Evolutionary conservation across 176 grass and related monocot genomes (phyloP).

Genomic region (Olyra latifolia): DNA sequence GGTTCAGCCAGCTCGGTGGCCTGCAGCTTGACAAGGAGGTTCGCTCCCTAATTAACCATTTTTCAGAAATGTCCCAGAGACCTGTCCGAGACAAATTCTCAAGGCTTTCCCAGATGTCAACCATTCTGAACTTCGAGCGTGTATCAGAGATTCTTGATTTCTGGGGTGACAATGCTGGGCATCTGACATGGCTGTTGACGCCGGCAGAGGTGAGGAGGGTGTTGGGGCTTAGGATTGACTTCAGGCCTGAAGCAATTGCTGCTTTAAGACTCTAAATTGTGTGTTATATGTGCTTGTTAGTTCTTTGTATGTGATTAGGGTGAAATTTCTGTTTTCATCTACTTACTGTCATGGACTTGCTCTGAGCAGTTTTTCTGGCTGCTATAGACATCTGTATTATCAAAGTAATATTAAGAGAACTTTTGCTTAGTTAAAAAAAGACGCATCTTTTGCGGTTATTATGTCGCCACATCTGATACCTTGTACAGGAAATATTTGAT

Average conservation of each 20-base stretch:
- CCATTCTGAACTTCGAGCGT: slow-evolving; percentile 88
- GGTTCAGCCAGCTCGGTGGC: slow-evolving; percentile 91
- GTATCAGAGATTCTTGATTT: slow-evolving; percentile 97
- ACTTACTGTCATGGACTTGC: background rate
- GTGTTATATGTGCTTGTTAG: slow-evolving; percentile 12
- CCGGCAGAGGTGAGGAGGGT: slow-evolving; percentile 87
- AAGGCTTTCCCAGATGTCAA: slow-evolving; percentile 86
- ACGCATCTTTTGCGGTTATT: background rate
- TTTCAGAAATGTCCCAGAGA: slow-evolving; percentile 86
- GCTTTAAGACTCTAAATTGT: slow-evolving; percentile 71
- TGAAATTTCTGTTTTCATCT: background rate
- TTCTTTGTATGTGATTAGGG: slow-evolving; percentile 27
- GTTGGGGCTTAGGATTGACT: slow-evolving; percentile 81
- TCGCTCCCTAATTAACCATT: slow-evolving; percentile 86
- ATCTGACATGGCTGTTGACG: slow-evolving; percentile 92
- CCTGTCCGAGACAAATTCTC: slow-evolving; percentile 94
- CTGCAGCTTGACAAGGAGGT: slow-evolving; percentile 91
- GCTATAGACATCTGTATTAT: background rate
- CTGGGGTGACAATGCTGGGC: slow-evolving; percentile 95
- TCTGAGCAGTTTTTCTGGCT: background rate
- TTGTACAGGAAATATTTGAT: background rate
- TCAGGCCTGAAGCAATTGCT: slow-evolving; percentile 90
- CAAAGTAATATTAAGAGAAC: slow-evolving; percentile 8
- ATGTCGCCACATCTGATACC: background rate
- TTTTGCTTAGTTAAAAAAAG: no score